Base-by-base conservation (phyloP, 805 yeast species). In the Wickerhamiella azymoides region DNA sequence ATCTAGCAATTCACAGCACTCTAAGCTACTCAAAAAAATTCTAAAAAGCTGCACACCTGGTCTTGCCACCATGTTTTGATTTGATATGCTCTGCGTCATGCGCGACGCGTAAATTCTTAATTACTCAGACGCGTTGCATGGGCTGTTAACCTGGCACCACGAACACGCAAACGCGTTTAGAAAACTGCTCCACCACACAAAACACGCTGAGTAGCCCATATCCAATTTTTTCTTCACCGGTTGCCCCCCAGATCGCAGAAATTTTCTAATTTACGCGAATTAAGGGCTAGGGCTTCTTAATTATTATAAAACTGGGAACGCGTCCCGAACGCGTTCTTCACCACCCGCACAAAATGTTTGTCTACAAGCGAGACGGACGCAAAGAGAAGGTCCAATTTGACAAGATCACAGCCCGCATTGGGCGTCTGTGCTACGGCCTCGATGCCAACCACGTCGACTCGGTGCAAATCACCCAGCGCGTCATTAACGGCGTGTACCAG, bases 351-450 rank as follows among this genome's bases (percentile, higher is more conserved):
- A 5, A 17, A 41, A 84, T 85, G 94, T 84, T 76, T 65, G 95
- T 86, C 57, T 73, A 70, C 61, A 85, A 85, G 64, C 80, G 95
- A 76, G 94, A 85, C 69, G 96, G 96, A 55, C 89, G 80, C 64
- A 77, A 80, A 65, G 96, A 86, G 69, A 92, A 89, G 35, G 96
- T 88, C 49, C 82, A 88, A 62, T 88, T 88, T 65, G 96, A 88
- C 66, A 88, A 89, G 66, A 89, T 92, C 72, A 89, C 97, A 46
- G 95, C 97, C 42, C 76, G 93, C 61, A 83, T 92, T 50, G 82
- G 89, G 54, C 82, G 96, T 60, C 76, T 92, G 51, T 88, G 97
- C 57, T 89, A 92, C 61, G 96, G 96, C 43, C 74, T 92, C 55
- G 96, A 89, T 62, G 72, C 94, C 35, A 74, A 73, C 40, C 96